Evolutionary conservation across 1,139 yeast genomes (phyloP).

Genomic region (Kazachstania sp.): DNA sequence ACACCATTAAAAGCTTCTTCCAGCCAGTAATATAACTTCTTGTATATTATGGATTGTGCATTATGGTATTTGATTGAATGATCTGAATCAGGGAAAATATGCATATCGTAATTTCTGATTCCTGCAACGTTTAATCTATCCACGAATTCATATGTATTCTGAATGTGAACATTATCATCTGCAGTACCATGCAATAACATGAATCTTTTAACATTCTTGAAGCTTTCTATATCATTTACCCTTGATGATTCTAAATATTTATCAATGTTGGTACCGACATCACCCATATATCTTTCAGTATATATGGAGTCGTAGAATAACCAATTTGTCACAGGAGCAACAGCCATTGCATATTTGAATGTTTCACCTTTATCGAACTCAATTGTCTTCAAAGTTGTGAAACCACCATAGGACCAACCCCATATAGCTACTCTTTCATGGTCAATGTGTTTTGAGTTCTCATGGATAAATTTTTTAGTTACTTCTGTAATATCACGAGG

Average conservation of each 20-base stretch:
- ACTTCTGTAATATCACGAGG: slow-evolving; percentile 70
- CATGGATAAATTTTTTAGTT: slow-evolving; percentile 50
- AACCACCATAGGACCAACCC: slow-evolving; percentile 96
- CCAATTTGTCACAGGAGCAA: slow-evolving; percentile 88
- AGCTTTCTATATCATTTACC: slow-evolving; percentile 43
- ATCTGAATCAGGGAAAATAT: slow-evolving; percentile 88
- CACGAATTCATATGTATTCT: slow-evolving; percentile 67
- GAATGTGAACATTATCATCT: slow-evolving; percentile 94
- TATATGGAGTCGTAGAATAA: slow-evolving; percentile 68
- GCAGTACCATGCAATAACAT: slow-evolving; percentile 91
- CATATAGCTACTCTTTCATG: slow-evolving; percentile 67
- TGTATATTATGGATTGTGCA: slow-evolving; percentile 68
- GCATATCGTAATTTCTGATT: slow-evolving; percentile 81
- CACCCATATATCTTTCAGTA: slow-evolving; percentile 85
- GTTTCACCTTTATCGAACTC: slow-evolving; percentile 61
- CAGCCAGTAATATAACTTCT: slow-evolving; percentile 66
- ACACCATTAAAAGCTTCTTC: slow-evolving; percentile 56
- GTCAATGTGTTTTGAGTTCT: slow-evolving; percentile 48
- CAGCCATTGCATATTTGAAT: slow-evolving; percentile 75
- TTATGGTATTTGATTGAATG: slow-evolving; percentile 76
- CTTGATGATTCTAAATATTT: slow-evolving; percentile 40
- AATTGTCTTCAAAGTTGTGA: slow-evolving; percentile 63
- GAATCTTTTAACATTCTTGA: slow-evolving; percentile 48
- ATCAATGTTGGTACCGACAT: slow-evolving; percentile 46
- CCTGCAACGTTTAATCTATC: slow-evolving; percentile 56